Base-by-base conservation (phyloP, 140 eudicot species). In the Stevia rebaudiana region DNA sequence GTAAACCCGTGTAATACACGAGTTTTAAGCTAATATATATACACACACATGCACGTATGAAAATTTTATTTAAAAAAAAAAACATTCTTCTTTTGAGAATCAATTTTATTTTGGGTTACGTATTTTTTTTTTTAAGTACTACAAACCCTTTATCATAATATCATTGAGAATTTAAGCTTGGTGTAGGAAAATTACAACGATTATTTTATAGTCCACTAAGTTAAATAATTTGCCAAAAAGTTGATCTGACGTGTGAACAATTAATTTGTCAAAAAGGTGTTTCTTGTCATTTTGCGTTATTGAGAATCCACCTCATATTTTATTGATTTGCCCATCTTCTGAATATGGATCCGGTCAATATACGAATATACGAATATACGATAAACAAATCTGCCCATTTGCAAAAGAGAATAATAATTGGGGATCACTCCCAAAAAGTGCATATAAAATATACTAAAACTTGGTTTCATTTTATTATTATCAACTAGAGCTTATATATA, bases 281-380 rank as follows among this genome's bases (percentile, higher is more conserved):
- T 25, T 17, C 55, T 68, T 68, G 74, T 68, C 74, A 68, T 19
- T 39, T 39, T 68, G 10, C 9, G 61, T 18, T 48, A 48, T n/a
- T 48, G 28, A 17, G 55, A 48, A 48, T 22, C 55, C 55, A 19
- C 28, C 4, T 13, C 61, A 3, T 51, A 23, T 13, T 53, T 25
- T 52, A 55, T n/a, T 30, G 43, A 0, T 56, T 48, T 66, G 16
- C 43, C 51, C 40, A 58, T 31, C 24, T 30, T 58, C 13, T 35
- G 39, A 11, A 41, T 11, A 41, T 13, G 47, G 16, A 41, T 41
- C 17, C 17, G 17, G 48, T 51, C 63, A 55, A 46, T n/a, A n/a
- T n/a, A n/a, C n/a, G n/a, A n/a, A n/a, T n/a, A n/a, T n/a, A n/a
- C n/a, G n/a, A n/a, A n/a, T n/a, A n/a, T n/a, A n/a, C n/a, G n/a